Evolutionary conservation across 2,329 filamentous ascomycete genomes (phyloP).

Genomic region (Grosmannia clavigera): DNA sequence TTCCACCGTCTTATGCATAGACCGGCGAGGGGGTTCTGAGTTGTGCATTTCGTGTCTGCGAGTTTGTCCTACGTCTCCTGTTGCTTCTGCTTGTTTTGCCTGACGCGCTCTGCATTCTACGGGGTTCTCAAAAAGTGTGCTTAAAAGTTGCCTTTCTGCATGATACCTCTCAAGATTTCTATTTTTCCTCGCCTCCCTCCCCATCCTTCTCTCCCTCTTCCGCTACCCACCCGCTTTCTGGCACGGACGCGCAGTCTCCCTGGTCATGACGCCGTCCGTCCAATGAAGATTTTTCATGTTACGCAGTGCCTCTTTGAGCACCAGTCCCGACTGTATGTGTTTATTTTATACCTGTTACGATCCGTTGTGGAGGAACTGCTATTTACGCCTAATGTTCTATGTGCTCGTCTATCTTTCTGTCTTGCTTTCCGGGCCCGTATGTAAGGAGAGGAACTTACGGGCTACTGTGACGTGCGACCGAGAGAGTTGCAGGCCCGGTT

Average conservation of each 20-base stretch:
- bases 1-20: constrained; percentile 31
- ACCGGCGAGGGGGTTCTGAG: constrained; percentile 22
- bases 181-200: constrained; percentile 4
- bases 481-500: neutral
- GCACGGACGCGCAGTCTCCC: neutral
- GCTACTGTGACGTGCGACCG: neutral
- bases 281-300: neutral
- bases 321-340: neutral
- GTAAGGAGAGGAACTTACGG: no score
- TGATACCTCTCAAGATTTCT: constrained; percentile 32
- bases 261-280: neutral
- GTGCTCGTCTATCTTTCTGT: neutral
- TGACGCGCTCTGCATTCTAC: constrained; percentile 14
- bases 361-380: neutral
- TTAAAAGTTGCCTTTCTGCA: constrained; percentile 32
- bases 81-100: constrained; percentile 1
- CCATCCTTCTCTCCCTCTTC: neutral
- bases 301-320: neutral
- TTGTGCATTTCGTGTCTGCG: constrained; percentile 24
- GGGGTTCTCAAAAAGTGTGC: constrained; percentile 32
- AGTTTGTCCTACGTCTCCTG: neutral
- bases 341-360: neutral
- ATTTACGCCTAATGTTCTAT: neutral
- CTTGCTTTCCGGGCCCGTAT: neutral
- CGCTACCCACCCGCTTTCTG: neutral